Conservation (phyloP, 257 asterid species). For the Scutellaria baicalensis region DNA sequence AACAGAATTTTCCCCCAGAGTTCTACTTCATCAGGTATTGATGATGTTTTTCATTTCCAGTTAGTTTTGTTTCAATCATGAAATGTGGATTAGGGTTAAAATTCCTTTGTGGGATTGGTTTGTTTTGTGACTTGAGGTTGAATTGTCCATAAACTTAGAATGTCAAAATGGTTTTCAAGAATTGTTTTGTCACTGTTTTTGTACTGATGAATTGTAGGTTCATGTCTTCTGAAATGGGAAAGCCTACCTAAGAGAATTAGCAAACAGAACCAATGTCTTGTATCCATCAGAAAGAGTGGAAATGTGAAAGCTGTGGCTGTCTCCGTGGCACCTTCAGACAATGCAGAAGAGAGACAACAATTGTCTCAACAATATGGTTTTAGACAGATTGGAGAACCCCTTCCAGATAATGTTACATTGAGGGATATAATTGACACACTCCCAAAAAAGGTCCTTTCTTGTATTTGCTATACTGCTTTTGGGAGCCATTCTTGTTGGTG, state of each 20-base stretch:
- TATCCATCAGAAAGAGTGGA: constrained; percentile 32
- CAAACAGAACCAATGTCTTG: constrained; percentile 30
- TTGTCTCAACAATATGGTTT: constrained; percentile 71
- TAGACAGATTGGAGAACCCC: constrained; percentile 85
- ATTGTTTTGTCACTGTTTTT: not conserved
- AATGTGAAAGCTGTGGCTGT: constrained; percentile 63
- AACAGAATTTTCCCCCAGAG: constrained; percentile 29
- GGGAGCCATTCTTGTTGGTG: not conserved
- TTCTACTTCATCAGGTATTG: constrained; percentile 49
- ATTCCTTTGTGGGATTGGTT: constrained; percentile 2
- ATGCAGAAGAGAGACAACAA: constrained; percentile 44
- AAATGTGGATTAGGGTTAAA: constrained; percentile 14
- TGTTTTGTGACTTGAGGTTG: not conserved
- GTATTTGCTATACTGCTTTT: not conserved
- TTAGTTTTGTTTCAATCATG: not conserved
- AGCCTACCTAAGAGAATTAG: constrained; percentile 33
- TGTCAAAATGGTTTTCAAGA: not conserved
- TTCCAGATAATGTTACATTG: constrained; percentile 69
- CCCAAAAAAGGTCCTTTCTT: constrained; percentile 64
- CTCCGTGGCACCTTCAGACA: constrained; percentile 58
- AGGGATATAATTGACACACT: constrained; percentile 71
- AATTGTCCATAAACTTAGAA: not conserved
- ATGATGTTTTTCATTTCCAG: not conserved
- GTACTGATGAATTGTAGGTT: constrained; percentile 32
- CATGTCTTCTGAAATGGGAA: constrained; percentile 47